Conservation (phyloP, 495 filamentous ascomycete genomes). For the Penicillium desertorum region DNA sequence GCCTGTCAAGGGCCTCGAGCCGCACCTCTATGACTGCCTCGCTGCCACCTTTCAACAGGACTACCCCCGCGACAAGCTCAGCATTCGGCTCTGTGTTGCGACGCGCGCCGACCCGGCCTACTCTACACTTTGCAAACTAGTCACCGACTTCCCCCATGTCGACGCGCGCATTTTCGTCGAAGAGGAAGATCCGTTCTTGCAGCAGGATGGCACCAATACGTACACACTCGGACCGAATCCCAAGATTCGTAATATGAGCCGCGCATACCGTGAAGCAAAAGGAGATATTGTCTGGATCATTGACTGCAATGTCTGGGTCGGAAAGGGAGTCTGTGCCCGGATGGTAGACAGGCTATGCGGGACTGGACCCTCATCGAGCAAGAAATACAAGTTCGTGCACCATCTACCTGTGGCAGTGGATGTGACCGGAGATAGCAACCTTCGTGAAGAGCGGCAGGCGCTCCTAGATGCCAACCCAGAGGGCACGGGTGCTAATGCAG, state of each 20-base stretch:
- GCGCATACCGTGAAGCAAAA: conserved; percentile 89
- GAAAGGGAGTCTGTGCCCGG: conserved; percentile 69
- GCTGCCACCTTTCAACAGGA: conserved; percentile 82
- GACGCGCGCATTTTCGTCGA: conserved; percentile 80
- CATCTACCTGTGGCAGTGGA: conserved; percentile 88
- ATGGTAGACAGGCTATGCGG: conserved; percentile 89
- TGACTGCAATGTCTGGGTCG: conserved; percentile 96
- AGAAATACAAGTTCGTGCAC: conserved; percentile 91
- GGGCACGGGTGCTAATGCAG: conserved; percentile 7
- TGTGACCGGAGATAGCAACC: conserved; percentile 42
- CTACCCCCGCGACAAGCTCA: conserved; percentile 76
- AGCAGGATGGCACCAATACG: conserved; percentile 43
- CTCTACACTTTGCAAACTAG: conserved; percentile 65
- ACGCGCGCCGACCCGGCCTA: conserved; percentile 76
- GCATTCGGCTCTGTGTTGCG: conserved; percentile 79
- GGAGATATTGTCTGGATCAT: conserved; percentile 93
- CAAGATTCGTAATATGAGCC: conserved; percentile 96
- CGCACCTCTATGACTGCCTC: conserved; percentile 86
- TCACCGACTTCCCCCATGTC: conserved; percentile 68
- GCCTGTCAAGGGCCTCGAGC: conserved; percentile 90
- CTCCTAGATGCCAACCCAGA: conserved; percentile 35
- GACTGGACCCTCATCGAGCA: conserved; percentile 44
- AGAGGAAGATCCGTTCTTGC: conserved; percentile 77
- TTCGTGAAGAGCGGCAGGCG: conserved; percentile 43
- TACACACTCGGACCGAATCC: conserved; percentile 87